A percentile compares a stretch with the other conserved stretches of the same genome.
Evolutionary conservation across 495 filamentous ascomycete species (phyloP).

Genomic region (Talaromyces trachyspermus): DNA sequence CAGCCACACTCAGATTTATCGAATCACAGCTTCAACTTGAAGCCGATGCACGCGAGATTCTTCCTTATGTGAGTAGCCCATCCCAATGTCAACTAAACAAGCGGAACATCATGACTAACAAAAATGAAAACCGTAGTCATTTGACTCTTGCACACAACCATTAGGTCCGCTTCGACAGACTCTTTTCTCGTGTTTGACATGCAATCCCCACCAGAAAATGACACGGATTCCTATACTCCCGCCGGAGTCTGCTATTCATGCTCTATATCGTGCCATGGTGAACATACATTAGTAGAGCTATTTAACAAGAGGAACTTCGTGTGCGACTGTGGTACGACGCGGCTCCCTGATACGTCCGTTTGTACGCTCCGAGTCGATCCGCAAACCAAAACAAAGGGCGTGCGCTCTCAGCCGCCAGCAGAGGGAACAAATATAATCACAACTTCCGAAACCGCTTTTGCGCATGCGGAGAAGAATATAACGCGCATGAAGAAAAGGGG

Average conservation of each 20-base stretch:
- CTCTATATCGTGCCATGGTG: constrained; percentile 92
- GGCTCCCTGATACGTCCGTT: constrained; percentile 57
- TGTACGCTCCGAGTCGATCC: constrained; percentile 74
- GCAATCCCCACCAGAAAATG: constrained; percentile 68
- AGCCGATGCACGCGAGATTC: constrained; percentile 84
- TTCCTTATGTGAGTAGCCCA: constrained; percentile 66
- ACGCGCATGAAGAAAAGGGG: constrained; percentile 77
- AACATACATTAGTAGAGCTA: constrained; percentile 90
- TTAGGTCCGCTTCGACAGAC: constrained; percentile 80
- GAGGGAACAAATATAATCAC: constrained; percentile 83
- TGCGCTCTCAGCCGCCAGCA: constrained; percentile 65
- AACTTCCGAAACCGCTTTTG: constrained; percentile 94
- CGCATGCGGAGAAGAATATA: constrained; percentile 79
- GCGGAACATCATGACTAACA: background rate
- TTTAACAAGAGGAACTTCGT: constrained; percentile 93
- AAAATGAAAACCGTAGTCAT: constrained; percentile 48
- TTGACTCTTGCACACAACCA: constrained; percentile 83
- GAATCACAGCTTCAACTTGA: constrained; percentile 84
- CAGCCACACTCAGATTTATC: constrained; percentile 56
- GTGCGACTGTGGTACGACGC: constrained; percentile 92
- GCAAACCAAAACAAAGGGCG: constrained; percentile 65
- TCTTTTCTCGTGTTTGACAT: constrained; percentile 87
- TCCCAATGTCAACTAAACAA: background rate
- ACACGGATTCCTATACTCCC: constrained; percentile 55
- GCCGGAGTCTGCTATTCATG: constrained; percentile 94